Base-by-base conservation (phyloP, 2,329 filamentous ascomycete genomes). In the Cladobotryum mycophilum region DNA sequence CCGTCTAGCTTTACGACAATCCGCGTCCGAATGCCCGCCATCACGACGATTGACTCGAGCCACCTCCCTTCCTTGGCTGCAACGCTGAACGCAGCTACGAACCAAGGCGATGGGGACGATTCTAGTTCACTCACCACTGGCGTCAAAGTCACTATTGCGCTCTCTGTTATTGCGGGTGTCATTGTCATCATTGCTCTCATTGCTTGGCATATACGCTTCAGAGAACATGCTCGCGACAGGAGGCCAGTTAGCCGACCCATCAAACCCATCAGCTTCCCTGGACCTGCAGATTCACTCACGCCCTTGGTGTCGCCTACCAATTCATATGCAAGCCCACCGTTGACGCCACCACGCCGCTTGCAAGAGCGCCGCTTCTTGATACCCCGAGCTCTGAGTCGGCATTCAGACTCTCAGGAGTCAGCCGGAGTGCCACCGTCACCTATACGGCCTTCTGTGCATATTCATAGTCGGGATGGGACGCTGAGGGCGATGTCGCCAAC, bases 271-370 rank as follows among this genome's bases (percentile, higher is more conserved):
- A 60, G 48, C 49, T 59, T 57, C 48, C 51, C 58, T 5, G 53
- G 60, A 1, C 56, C 59, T 2, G 61, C 62, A 47, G 62, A 64
- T n/a, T 72, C 71, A 1, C 68, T 67, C 0, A 70, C 72, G 13
- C 72, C 71, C 2, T 61, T 77, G 0, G 70, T 73, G 41, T 69
- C 73, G 1, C 67, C 73, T 0, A 60, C 65, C 1, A 51, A 60
- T 7, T 68, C 68, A 0, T 56, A 58, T 18, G 35, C 54, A 2
- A 48, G 53, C 2, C 48, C 54, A 2, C 66, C 66, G 0, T 56
- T 74, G 20, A 75, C 70, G 0, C 75, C 76, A 1, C 76, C 76
- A 0, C 70, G 70, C 2, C 70, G 75, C 15, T 68, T 80, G 2
- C 67, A 71, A 47, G 74, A 78, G 46, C 69, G 76, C 5, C 70